Percentiles rank a stretch among this genome's conserved stretches.
Conservation (phyloP, 2,329 filamentous ascomycete species). For the Exophiala calicioides region DNA sequence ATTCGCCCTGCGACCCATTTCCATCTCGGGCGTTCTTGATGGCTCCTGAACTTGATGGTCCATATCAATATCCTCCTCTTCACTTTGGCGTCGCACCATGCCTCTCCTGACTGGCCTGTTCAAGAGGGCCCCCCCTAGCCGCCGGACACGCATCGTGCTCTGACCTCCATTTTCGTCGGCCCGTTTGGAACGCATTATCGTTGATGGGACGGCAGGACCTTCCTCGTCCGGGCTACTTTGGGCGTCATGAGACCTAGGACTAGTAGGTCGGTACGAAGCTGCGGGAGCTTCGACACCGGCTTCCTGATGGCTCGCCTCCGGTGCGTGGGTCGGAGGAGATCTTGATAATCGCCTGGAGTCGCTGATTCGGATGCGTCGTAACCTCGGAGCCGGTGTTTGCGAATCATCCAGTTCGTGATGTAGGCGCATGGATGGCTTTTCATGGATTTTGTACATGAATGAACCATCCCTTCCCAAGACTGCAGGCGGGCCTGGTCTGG, state of each 20-base stretch:
- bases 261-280: slow-evolving; percentile 35
- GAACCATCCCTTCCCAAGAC: slow-evolving; percentile 42
- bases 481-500: slow-evolving; percentile 30
- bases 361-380: slow-evolving; percentile 45
- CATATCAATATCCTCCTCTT: slow-evolving; percentile 58
- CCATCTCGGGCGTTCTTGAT: slow-evolving; percentile 27
- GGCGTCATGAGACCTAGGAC: slow-evolving; percentile 34
- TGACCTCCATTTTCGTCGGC: slow-evolving; percentile 68
- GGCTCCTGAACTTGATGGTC: slow-evolving; percentile 31
- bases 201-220: slow-evolving; percentile 37
- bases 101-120: slow-evolving; percentile 78
- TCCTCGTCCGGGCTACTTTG: slow-evolving; percentile 34
- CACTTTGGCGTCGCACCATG: slow-evolving; percentile 60
- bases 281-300: slow-evolving; percentile 22
- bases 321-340: slow-evolving; percentile 44
- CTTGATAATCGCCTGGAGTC: slow-evolving; percentile 44
- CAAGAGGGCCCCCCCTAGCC: slow-evolving; percentile 74
- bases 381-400: slow-evolving; percentile 50
- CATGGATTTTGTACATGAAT: slow-evolving; percentile 41
- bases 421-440: slow-evolving; percentile 18
- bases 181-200: slow-evolving; percentile 44
- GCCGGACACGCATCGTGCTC: slow-evolving; percentile 75
- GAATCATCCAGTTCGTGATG: slow-evolving; percentile 35
- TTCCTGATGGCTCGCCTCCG: slow-evolving; percentile 1
- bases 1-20: slow-evolving; percentile 34